Evolutionary conservation across 1,284 basidiomycete genomes (phyloP).

Genomic region (Rhodotorula sp.): DNA sequence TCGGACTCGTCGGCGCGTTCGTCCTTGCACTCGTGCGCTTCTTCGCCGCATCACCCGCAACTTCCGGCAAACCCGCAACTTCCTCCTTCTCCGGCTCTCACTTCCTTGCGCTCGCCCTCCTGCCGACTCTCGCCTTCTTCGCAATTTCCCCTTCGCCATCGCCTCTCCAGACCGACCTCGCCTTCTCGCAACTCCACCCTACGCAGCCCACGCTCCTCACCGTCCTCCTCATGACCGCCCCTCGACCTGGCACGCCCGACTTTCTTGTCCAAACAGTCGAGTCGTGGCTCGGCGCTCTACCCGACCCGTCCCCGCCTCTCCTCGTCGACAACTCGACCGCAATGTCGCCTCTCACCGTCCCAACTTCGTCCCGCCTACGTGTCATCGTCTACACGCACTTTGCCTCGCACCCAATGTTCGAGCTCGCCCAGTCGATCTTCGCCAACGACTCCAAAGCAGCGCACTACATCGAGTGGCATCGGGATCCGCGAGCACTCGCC

Average conservation of each 20-base stretch:
- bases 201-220: conserved; percentile 21
- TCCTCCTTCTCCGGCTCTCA: background rate
- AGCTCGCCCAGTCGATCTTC: conserved; percentile 18
- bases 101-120: conserved; percentile 8
- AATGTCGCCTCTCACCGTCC: background rate
- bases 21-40: background rate
- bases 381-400: conserved; percentile 38
- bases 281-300: conserved; percentile 31
- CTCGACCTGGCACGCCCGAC: conserved; percentile 35
- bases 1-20: background rate
- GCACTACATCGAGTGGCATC: conserved; percentile 29
- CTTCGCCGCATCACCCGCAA: background rate
- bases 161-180: background rate
- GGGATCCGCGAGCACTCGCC: conserved; percentile 18
- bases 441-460: conserved; percentile 9
- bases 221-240: conserved; percentile 36
- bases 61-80: background rate
- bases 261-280: conserved; percentile 27
- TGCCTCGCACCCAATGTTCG: conserved; percentile 19
- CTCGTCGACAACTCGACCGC: background rate
- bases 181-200: conserved; percentile 24
- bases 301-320: background rate
- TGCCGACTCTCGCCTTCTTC: conserved; percentile 14
- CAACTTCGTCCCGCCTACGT: conserved; percentile 14
- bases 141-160: background rate